These are phyloP conservation scores for Oehlia diaphana DNA, from an alignment of 192 early-diverging fungal genomes.

Conservation along the genomic window DNA sequence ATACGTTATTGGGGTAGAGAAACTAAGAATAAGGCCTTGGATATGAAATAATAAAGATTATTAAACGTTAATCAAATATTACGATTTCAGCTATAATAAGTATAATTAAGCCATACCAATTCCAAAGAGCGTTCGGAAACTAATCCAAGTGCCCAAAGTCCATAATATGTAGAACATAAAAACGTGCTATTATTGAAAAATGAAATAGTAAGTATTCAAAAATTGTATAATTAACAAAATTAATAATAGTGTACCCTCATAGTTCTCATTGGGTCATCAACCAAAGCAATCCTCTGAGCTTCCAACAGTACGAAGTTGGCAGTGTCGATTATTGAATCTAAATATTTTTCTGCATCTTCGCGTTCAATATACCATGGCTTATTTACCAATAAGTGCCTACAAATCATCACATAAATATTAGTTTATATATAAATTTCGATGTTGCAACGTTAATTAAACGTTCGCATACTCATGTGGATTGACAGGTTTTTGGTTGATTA, in stretches of 20 bases:
- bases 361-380: not conserved
- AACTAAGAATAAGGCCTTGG: not conserved
- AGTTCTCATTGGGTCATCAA: constrained; percentile 4
- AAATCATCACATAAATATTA: not conserved
- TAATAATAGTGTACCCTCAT: not conserved
- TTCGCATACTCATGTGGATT: constrained; percentile 10
- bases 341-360: not conserved
- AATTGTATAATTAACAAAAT: too few relatives aligned
- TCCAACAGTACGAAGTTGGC: not conserved
- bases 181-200: not conserved
- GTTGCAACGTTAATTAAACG: too few relatives aligned
- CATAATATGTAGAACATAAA: not conserved
- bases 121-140: not conserved
- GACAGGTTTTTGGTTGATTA: not conserved
- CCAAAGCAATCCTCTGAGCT: not conserved
- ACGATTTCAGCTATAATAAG: not conserved
- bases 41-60: not conserved
- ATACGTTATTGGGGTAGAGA: not conserved
- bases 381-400: not conserved
- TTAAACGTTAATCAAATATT: not conserved
- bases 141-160: not conserved
- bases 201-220: not conserved
- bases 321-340: not conserved
- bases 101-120: not conserved
- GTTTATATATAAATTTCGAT: not conserved